Base-by-base conservation (phyloP, 2,329 filamentous ascomycete genomes). In the Clarireedia paspali region DNA sequence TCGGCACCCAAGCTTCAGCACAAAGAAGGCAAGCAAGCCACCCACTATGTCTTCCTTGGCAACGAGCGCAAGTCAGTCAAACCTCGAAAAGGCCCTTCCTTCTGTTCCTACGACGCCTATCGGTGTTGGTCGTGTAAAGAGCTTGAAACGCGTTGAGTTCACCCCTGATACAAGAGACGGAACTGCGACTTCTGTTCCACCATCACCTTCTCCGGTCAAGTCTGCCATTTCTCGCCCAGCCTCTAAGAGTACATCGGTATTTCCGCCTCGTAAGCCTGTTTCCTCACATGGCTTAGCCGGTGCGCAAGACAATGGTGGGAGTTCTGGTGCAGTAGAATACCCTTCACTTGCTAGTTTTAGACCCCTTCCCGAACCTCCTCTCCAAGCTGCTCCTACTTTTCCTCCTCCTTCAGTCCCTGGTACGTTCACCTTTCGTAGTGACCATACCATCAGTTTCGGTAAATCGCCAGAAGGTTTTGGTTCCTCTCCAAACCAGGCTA, bases 81-180 rank as follows among this genome's bases (percentile, higher is more conserved):
- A 81, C 1, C 70, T 78, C 12, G 75, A 82, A 34, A 83, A 81
- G 63, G 73, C 76, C 23, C 68, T 84, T 34, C 78, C 78, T 51
- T 68, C 74, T 3, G 68, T 77, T 17, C 76, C 80, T 5, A 84
- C 82, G 5, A 89, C 87, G 1, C 87, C 87, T 6, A 47, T 53
- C 45, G 53, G 52, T 40, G 50, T 53, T 46, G 55, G 54, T 20
- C 60, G 84, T 34, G 79, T 84, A 24, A 88, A 84, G 70, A 68
- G 76, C 39, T 70, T 73, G 17, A 95, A 95, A 74, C 85, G 82
- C 55, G 89, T 95, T 38, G 84, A 88, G 50, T 96, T 95, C 66
- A 90, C 87, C 0, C 85, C 85, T 0, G 84, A 83, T 59, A 84
- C 85, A 6, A 62, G 60, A 38, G 80, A 88, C 60, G 72, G 73